Evolutionary conservation across 2,329 filamentous ascomycete genomes (phyloP).

Genomic region (Lachnellula hyalina): DNA sequence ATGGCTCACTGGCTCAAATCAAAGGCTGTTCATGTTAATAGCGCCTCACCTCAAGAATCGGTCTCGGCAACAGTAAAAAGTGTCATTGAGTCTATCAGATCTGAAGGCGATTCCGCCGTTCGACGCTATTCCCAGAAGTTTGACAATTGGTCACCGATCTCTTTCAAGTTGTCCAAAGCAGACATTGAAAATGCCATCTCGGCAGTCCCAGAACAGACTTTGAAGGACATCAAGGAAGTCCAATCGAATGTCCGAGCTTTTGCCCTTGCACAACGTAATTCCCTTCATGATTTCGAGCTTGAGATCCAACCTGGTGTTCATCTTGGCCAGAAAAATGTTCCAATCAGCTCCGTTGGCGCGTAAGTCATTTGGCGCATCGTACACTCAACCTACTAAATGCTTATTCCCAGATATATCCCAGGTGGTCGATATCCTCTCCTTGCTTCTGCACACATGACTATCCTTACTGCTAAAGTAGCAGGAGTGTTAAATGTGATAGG

Average conservation of each 20-base stretch:
- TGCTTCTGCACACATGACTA: conserved; percentile 51
- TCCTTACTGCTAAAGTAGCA: conserved; percentile 49
- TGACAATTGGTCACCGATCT: conserved; percentile 46
- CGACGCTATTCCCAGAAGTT: conserved; percentile 47
- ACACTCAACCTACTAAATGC: conserved; percentile 1
- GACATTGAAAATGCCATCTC: conserved; percentile 43
- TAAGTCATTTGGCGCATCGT: conserved; percentile 19
- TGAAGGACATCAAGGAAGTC: conserved; percentile 48
- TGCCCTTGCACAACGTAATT: conserved; percentile 41
- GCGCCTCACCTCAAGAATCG: background rate
- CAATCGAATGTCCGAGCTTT: conserved; percentile 46
- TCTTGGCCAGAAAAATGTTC: conserved; percentile 46
- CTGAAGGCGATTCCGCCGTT: conserved; percentile 44
- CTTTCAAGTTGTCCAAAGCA: conserved; percentile 41
- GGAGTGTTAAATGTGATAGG: conserved; percentile 45
- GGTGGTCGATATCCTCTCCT: conserved; percentile 49
- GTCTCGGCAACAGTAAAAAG: conserved; percentile 40
- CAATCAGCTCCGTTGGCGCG: conserved; percentile 41
- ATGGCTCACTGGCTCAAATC: conserved; percentile 9
- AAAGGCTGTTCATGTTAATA: background rate
- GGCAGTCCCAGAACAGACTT: conserved; percentile 40
- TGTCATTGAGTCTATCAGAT: conserved; percentile 43
- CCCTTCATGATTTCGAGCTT: conserved; percentile 45
- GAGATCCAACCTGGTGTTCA: conserved; percentile 45
- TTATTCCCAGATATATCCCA: conserved; percentile 38